These are phyloP conservation scores for Salix exigua DNA, from an alignment of 345 rosid species.

Conservation along the genomic window DNA sequence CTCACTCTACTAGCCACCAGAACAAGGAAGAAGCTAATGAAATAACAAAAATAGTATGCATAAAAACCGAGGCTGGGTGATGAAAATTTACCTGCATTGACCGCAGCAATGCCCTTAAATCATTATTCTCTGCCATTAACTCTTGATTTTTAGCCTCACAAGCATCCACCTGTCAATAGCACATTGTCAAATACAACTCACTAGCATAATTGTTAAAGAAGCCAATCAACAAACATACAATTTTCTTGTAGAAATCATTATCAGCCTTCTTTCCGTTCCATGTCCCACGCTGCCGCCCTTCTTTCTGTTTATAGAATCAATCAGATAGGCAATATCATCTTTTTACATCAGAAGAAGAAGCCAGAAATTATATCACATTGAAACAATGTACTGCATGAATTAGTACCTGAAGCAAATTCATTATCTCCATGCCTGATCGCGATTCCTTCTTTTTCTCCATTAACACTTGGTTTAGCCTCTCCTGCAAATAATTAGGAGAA, in stretches of 20 bases:
- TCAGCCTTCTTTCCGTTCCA: conserved; percentile 99
- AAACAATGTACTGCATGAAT: neutral
- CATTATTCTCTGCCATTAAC: conserved; percentile 77
- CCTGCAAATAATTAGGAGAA: conserved; percentile 40
- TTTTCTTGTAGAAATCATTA: conserved; percentile 88
- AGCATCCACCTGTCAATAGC: conserved; percentile 74
- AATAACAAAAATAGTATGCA: neutral
- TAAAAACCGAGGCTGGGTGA: neutral
- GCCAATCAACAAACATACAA: conserved; percentile 45
- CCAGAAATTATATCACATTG: neutral
- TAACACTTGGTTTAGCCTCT: conserved; percentile 90
- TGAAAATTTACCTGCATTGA: conserved; percentile 73
- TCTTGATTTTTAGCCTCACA: conserved; percentile 93
- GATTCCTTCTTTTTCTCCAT: conserved; percentile 99
- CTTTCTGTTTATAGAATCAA: conserved; percentile 57
- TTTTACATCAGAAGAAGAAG: neutral
- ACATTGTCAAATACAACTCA: conserved; percentile 5
- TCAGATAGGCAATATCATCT: conserved; percentile 1
- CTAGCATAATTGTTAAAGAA: conserved; percentile 4
- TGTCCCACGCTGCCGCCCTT: conserved; percentile 96
- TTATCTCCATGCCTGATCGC: conserved; percentile 95
- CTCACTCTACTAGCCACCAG: no score
- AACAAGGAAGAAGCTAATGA: neutral
- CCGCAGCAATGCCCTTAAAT: conserved; percentile 77
- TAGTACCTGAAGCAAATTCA: conserved; percentile 93